Percentiles rank a stretch among this genome's conserved stretches.
Evolutionary conservation across 176 grass and related monocot genomes (phyloP).

Genomic region (Avena atlantica): DNA sequence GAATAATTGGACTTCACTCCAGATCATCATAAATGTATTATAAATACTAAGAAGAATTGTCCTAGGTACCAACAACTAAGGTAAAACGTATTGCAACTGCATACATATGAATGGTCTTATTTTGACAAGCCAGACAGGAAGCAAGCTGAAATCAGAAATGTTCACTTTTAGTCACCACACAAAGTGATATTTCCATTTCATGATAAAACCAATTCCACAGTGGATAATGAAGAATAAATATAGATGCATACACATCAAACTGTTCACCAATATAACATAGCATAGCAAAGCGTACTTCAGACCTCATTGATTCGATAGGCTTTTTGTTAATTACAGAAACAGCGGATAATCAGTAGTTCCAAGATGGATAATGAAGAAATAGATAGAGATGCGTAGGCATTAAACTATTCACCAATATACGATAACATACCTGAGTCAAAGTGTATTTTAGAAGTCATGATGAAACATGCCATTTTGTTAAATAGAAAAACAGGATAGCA

Average conservation of each 20-base stretch:
- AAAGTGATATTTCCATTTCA: neutral
- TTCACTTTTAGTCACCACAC: neutral
- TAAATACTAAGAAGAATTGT: neutral
- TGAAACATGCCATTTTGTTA: neutral
- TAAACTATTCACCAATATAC: neutral
- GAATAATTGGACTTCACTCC: neutral
- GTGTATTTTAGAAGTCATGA: slow-evolving; percentile 17
- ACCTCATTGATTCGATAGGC: slow-evolving; percentile 2
- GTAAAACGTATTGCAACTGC: slow-evolving; percentile 6
- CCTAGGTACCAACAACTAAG: slow-evolving; percentile 1
- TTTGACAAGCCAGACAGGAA: neutral
- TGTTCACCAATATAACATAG: neutral
- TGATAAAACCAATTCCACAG: neutral
- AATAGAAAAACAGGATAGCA: neutral
- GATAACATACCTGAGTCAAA: neutral
- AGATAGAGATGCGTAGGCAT: neutral
- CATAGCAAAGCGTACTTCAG: slow-evolving; percentile 23
- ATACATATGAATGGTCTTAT: neutral
- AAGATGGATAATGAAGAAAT: neutral
- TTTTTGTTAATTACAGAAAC: slow-evolving; percentile 15
- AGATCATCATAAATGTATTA: neutral
- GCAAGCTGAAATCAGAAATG: neutral
- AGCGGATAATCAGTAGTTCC: neutral
- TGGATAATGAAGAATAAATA: neutral
- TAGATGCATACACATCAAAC: neutral